phyloP scores from a whole-genome alignment of 495 filamentous ascomycete species.

The Neurospora discreta region DNA sequence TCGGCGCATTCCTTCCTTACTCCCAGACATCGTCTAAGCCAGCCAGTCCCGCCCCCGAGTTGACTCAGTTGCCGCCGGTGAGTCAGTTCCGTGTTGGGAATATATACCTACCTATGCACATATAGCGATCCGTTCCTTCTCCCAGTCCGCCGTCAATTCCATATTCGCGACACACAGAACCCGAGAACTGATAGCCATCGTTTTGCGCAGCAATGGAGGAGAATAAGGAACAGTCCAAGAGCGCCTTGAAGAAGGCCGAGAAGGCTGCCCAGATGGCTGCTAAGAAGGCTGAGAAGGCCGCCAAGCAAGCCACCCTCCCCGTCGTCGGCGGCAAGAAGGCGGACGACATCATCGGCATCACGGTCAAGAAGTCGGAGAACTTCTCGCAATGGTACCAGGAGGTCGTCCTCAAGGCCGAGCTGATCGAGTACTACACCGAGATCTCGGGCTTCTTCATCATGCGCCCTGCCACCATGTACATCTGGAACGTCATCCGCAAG shows the following conservation, averaged over 20 bases:
- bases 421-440: slow-evolving; percentile 66
- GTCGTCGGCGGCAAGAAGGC: slow-evolving; percentile 41
- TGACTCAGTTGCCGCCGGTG: not conserved
- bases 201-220: slow-evolving; percentile 27
- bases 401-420: slow-evolving; percentile 84
- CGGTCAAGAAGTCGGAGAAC: slow-evolving; percentile 70
- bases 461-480: slow-evolving; percentile 72
- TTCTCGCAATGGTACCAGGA: slow-evolving; percentile 94
- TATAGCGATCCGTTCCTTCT: not conserved
- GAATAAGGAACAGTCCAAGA: slow-evolving; percentile 49
- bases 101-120: not conserved
- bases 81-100: not conserved
- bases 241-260: slow-evolving; percentile 59
- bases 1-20: not conserved
- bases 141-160: not conserved
- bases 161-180: not conserved
- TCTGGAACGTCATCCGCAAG: slow-evolving; percentile 85
- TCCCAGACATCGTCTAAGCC: not conserved
- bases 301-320: slow-evolving; percentile 39
- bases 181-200: not conserved
- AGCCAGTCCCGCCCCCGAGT: not conserved
- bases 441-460: slow-evolving; percentile 94
- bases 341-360: slow-evolving; percentile 71
- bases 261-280: slow-evolving; percentile 55
- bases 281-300: slow-evolving; percentile 56